Conservation (phyloP, 371 early-diverging fungal genomes). For the Apophysomyces variabilis region DNA sequence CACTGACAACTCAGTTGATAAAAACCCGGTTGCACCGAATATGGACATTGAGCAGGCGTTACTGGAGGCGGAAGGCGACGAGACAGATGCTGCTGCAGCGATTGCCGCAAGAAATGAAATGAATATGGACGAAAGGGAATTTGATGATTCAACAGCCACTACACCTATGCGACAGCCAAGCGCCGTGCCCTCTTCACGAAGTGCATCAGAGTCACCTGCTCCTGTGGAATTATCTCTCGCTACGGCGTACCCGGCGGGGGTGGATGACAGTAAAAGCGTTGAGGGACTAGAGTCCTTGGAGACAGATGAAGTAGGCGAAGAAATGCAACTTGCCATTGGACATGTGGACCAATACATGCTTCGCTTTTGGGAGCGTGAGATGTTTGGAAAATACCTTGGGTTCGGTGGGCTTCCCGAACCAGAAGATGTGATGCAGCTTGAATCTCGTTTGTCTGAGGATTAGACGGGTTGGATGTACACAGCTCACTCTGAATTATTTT, state of each 20-base stretch:
- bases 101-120: slow-evolving; percentile 69
- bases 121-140: slow-evolving; percentile 67
- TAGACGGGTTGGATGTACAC: slow-evolving; percentile 3
- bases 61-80: slow-evolving; percentile 71
- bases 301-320: slow-evolving; percentile 29
- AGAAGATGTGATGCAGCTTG: neutral
- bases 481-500: neutral
- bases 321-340: slow-evolving; percentile 52
- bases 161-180: slow-evolving; percentile 24
- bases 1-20: slow-evolving; percentile 37
- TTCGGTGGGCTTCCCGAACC: slow-evolving; percentile 61
- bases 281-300: neutral
- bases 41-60: slow-evolving; percentile 70
- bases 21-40: slow-evolving; percentile 25
- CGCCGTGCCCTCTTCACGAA: slow-evolving; percentile 15
- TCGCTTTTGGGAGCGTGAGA: slow-evolving; percentile 64
- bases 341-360: slow-evolving; percentile 79
- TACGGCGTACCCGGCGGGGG: neutral
- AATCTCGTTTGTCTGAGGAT: slow-evolving; percentile 5
- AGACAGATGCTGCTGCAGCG: slow-evolving; percentile 71
- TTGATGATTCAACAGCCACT: slow-evolving; percentile 50
- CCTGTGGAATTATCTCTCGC: slow-evolving; percentile 10
- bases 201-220: slow-evolving; percentile 19
- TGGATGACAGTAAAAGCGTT: neutral
- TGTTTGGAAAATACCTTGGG: slow-evolving; percentile 62